Base-by-base conservation (phyloP, 768 basidiomycete genomes). In the Sporobolomyces pararoseus region DNA sequence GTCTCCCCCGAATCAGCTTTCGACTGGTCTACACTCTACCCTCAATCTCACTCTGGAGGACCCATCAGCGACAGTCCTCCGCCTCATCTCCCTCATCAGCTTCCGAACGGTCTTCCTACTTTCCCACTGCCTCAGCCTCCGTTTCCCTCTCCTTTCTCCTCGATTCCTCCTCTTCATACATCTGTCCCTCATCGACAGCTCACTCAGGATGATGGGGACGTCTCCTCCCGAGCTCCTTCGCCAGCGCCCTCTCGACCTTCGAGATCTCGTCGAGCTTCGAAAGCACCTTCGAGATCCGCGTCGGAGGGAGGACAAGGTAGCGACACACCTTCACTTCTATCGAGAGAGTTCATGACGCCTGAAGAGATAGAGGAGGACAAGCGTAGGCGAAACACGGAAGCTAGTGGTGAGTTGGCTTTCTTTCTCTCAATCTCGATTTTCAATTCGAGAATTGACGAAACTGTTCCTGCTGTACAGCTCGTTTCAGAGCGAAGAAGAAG, bases 401-500 rank as follows among this genome's bases (percentile, higher is more conserved):
- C 71, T 27, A 69, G 68, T 39, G 68, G 68, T 65, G 21, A 46
- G 68, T 65, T n/a, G 7, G 37, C 23, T 13, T 44, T 7, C 17
- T 59, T 44, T 47, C 29, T 19, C 27, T 34, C 54, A 19, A 21
- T 35, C 13, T 25, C 12, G 17, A 35, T 13, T 54, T 46, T 14
- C 27, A 27, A 4, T 42, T 7, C 21, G 6, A 13, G 10, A 21
- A 47, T 21, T 47, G 46, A 47, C 53, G 23, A 5, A 3, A 34
- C 53, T 35, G 32, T 4, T 35, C 23, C 3, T 16, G 19, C 21
- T 17, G 34, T 31, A 12, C 58, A 68, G 71, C 71, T 9, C 58
- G 71, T 0, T 72, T 72, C 53, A 57, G 71, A 1, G 63, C 63
- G 2, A 72, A 72, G 59, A 72, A 72, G 71, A 72, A 68, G 42